Evolutionary conservation across 75 land plant genomes (phyloP).

Genomic region (Picea glauca): DNA sequence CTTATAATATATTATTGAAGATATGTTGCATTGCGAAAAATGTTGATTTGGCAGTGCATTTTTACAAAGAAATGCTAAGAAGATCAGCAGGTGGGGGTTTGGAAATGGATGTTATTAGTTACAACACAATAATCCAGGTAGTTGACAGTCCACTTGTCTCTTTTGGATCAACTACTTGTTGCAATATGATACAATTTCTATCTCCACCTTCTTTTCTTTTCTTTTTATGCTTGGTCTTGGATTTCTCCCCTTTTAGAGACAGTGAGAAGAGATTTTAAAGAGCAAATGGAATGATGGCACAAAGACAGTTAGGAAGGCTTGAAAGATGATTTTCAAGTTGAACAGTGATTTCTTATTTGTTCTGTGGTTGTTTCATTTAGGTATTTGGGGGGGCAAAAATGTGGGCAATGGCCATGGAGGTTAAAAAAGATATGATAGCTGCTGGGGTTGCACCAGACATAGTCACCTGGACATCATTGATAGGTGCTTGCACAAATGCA

Average conservation of each 20-base stretch:
- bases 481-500: constrained; percentile 69
- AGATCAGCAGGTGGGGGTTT: constrained; percentile 41
- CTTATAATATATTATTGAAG: constrained; percentile 84
- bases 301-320: background rate
- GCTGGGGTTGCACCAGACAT: constrained; percentile 71
- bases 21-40: constrained; percentile 60
- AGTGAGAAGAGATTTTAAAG: background rate
- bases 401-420: constrained; percentile 63
- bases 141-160: constrained; percentile 25
- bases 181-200: background rate
- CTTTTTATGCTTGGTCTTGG: background rate
- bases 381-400: constrained; percentile 81
- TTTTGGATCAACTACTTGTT: background rate
- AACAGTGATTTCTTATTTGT: constrained; percentile 7
- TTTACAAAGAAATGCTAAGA: constrained; percentile 42
- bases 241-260: background rate
- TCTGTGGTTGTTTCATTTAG: constrained; percentile 28
- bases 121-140: constrained; percentile 66
- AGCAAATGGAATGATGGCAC: background rate
- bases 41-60: constrained; percentile 58
- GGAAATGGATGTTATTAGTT: constrained; percentile 70
- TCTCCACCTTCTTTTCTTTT: background rate
- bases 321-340: constrained; percentile 4
- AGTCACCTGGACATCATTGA: constrained; percentile 82
- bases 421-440: constrained; percentile 73